A percentile compares a stretch with the other conserved stretches of the same genome.
phyloP scores from a whole-genome alignment of 305 asterid genomes.

The Salvia sclarea region DNA sequence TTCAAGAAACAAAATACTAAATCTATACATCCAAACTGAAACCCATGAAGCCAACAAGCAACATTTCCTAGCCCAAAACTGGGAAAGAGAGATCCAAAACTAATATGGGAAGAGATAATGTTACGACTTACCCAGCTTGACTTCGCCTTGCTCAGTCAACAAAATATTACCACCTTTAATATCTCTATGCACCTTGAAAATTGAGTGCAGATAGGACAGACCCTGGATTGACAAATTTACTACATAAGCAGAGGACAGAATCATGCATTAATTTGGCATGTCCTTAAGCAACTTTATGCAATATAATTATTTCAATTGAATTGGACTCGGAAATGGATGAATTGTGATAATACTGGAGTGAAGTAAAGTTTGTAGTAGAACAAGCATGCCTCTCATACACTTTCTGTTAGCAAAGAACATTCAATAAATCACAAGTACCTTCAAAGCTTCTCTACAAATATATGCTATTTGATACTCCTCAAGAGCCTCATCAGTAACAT shows the following conservation, averaged over 20 bases:
- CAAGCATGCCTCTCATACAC: constrained; percentile 1
- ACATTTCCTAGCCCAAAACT: constrained; percentile 13
- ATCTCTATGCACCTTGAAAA: constrained; percentile 99
- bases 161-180: constrained; percentile 97
- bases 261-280: constrained; percentile 26
- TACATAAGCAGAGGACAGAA: constrained; percentile 28
- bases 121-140: constrained; percentile 80
- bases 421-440: constrained; percentile 53
- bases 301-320: constrained; percentile 18
- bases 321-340: constrained; percentile 19
- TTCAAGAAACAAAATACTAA: constrained; percentile 15
- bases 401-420: constrained; percentile 26
- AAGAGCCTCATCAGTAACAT: constrained; percentile 78
- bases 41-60: constrained; percentile 7
- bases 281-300: neutral
- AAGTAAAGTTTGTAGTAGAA: neutral
- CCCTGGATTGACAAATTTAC: constrained; percentile 61
- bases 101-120: constrained; percentile 13
- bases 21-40: constrained; percentile 24
- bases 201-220: constrained; percentile 90
- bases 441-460: constrained; percentile 89
- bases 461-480: constrained; percentile 95
- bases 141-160: constrained; percentile 98
- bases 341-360: neutral
- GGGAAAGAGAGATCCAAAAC: constrained; percentile 24